Percentiles rank a stretch among this genome's conserved stretches.
phyloP scores from a whole-genome alignment of 192 early-diverging fungal genomes.

The Coemansia sp. region DNA sequence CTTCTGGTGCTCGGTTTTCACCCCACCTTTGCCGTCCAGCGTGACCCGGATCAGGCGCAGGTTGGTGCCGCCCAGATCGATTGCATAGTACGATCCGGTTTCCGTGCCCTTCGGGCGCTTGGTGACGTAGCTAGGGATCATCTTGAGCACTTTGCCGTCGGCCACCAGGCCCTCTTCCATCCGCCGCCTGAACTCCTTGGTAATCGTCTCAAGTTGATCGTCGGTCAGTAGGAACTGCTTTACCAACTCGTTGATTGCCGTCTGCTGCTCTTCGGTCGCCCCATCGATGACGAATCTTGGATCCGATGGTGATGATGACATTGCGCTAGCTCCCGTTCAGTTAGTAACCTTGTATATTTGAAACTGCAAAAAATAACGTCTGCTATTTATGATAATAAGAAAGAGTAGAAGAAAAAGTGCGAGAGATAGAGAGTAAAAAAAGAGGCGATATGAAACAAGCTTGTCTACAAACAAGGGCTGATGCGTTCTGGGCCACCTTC shows the following conservation, averaged over 20 bases:
- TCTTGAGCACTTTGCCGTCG: constrained; percentile 62
- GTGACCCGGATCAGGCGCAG: constrained; percentile 83
- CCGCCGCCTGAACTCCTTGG: constrained; percentile 60
- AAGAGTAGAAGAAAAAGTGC: constrained; percentile 1
- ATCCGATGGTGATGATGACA: constrained; percentile 13
- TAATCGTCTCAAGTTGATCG: constrained; percentile 55
- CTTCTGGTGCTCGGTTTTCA: constrained; percentile 67
- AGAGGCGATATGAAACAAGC: neutral
- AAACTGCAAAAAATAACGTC: too few relatives aligned
- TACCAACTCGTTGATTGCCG: constrained; percentile 52
- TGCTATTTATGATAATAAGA: too few relatives aligned
- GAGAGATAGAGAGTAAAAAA: neutral
- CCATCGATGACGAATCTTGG: constrained; percentile 27
- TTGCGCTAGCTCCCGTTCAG: neutral
- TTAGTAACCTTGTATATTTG: too few relatives aligned
- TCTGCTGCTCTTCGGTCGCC: constrained; percentile 43
- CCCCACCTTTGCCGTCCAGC: constrained; percentile 72
- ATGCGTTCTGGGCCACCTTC: too few relatives aligned
- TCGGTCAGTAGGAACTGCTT: constrained; percentile 57
- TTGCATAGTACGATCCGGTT: constrained; percentile 80
- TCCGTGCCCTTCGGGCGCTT: constrained; percentile 79
- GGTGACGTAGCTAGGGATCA: constrained; percentile 92
- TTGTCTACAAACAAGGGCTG: neutral
- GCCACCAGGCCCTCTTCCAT: constrained; percentile 70
- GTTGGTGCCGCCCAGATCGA: constrained; percentile 96